Percentiles rank a stretch among this genome's conserved stretches.
These are phyloP conservation scores for Coemansia sp. DNA, from an alignment of 192 early-diverging fungal species.

Conservation along the genomic window DNA sequence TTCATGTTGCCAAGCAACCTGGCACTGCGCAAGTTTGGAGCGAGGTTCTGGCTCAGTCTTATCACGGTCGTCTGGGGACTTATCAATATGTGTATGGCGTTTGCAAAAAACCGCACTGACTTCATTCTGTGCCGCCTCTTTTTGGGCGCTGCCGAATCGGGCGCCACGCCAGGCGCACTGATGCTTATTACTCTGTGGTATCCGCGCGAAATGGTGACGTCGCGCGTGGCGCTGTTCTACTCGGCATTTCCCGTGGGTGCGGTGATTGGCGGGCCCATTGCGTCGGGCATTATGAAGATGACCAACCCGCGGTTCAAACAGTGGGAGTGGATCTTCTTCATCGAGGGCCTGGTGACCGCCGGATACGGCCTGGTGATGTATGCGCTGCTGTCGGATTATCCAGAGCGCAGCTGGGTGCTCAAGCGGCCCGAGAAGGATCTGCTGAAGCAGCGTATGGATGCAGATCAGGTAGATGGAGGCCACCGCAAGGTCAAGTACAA, in stretches of 20 bases:
- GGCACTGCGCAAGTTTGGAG: constrained; percentile 45
- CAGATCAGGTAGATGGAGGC: constrained; percentile 38
- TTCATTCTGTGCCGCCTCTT: constrained; percentile 44
- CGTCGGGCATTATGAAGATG: constrained; percentile 44
- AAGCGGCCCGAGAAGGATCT: constrained; percentile 29
- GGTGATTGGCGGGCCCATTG: constrained; percentile 43
- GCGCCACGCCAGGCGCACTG: constrained; percentile 43
- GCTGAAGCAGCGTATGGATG: constrained; percentile 27
- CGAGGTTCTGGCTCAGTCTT: constrained; percentile 45
- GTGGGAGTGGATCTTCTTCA: constrained; percentile 55
- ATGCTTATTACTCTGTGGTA: constrained; percentile 53
- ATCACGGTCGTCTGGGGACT: constrained; percentile 52
- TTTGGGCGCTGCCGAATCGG: constrained; percentile 47
- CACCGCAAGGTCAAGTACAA: constrained; percentile 30
- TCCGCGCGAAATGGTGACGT: constrained; percentile 47
- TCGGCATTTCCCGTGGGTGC: constrained; percentile 45
- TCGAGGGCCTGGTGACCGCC: constrained; percentile 43
- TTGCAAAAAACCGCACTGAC: constrained; percentile 47
- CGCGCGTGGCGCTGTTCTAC: constrained; percentile 43
- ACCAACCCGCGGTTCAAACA: constrained; percentile 25
- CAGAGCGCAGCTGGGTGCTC: constrained; percentile 43
- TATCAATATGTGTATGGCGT: constrained; percentile 53
- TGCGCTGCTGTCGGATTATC: constrained; percentile 42
- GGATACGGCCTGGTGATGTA: constrained; percentile 38
- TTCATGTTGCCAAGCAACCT: constrained; percentile 51